These are phyloP conservation scores for Sechiopsis laciniata DNA, from an alignment of 306 rosid genomes.

Conservation along the genomic window DNA sequence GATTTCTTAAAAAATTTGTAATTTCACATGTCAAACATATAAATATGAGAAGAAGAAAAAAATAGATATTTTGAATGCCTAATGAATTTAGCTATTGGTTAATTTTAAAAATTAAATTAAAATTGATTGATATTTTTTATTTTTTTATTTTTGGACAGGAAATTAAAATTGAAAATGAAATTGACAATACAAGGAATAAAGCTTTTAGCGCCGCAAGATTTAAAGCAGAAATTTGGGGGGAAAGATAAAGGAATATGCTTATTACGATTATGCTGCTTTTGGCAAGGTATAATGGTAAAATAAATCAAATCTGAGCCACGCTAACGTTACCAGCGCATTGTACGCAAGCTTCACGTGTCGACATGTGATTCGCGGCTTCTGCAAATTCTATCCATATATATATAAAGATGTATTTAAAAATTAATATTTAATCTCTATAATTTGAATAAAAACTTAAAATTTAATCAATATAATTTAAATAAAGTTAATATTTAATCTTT, in stretches of 20 bases:
- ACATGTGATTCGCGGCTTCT: slow-evolving; percentile 35
- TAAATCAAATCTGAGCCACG: neutral
- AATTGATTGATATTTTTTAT: too few species aligned
- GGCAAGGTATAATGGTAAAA: neutral
- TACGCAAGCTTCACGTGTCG: slow-evolving; percentile 35
- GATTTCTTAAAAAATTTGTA: too few species aligned
- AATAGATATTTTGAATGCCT: too few species aligned
- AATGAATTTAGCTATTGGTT: too few species aligned
- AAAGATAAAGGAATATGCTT: neutral
- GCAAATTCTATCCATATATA: slow-evolving; percentile 23
- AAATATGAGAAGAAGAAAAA: too few species aligned
- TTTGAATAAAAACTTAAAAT: too few species aligned
- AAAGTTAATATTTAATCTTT: too few species aligned
- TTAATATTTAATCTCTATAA: too few species aligned
- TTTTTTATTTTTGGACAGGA: too few species aligned
- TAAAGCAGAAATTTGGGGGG: neutral
- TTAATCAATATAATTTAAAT: too few species aligned
- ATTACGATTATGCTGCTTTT: neutral
- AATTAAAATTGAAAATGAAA: neutral
- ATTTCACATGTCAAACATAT: too few species aligned
- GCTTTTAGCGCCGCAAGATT: slow-evolving; percentile 13
- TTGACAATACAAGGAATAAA: neutral
- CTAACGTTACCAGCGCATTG: slow-evolving; percentile 6
- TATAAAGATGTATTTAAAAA: too few species aligned
- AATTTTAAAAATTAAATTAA: neutral